phyloP scores from a whole-genome alignment of 2,329 filamentous ascomycete species.

The Botryotinia calthae region DNA sequence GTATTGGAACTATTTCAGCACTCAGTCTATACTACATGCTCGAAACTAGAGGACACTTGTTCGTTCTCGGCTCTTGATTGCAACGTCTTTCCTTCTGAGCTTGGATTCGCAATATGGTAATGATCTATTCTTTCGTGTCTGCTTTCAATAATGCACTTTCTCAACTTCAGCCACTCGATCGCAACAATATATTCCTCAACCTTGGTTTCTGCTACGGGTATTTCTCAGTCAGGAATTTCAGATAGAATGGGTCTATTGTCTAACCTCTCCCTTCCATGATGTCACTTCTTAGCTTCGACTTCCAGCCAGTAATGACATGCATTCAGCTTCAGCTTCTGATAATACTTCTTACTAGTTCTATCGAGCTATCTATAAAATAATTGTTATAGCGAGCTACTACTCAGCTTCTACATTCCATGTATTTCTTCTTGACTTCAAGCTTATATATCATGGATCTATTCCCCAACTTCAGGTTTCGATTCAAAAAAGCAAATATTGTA shows the following conservation, averaged over 20 bases:
- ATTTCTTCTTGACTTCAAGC: background rate
- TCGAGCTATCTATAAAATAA: accelerated
- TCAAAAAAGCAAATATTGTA: background rate
- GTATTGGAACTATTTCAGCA: background rate
- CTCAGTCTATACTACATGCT: background rate
- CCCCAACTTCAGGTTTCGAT: background rate
- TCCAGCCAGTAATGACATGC: background rate
- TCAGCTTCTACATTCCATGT: background rate
- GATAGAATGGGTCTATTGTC: background rate
- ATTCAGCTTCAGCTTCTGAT: background rate
- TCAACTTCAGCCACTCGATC: background rate
- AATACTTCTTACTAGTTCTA: background rate
- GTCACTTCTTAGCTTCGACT: background rate
- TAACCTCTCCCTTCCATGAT: background rate
- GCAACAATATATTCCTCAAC: background rate
- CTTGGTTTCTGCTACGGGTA: background rate
- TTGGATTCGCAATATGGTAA: background rate
- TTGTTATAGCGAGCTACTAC: background rate
- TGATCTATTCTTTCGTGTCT: background rate
- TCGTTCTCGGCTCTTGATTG: background rate
- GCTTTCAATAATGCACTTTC: background rate
- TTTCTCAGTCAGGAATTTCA: background rate
- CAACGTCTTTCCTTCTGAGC: background rate
- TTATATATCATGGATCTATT: background rate
- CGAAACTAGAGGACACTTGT: background rate